Base-by-base conservation (phyloP, 1,139 yeast species). In the Scheffersomyces lignicola region DNA sequence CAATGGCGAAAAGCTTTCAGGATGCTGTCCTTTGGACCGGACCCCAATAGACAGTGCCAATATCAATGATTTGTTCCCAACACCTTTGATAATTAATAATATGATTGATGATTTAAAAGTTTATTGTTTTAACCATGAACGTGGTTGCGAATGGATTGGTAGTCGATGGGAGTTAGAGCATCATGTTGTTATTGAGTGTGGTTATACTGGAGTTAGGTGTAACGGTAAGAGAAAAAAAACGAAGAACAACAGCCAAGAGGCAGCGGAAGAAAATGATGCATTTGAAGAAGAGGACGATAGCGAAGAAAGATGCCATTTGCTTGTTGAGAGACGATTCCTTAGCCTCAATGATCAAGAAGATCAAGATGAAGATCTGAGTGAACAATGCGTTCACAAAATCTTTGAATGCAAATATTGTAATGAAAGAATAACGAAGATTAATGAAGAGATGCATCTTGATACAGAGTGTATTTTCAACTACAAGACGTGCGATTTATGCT, bases 11-110 rank as follows among this genome's bases (percentile, higher is more conserved):
- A 48, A 48, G 10, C 30, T 40, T 3, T 42, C 57, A 5, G 70
- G 74, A 23, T 61, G 65, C 32, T 82, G 89, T 52, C 88, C 89
- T 0, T 62, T 82, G 20, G 89, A 82, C 57, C 59, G 89, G 33
- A 76, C 76, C 2, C 71, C 74, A 2, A 45, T 79, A 25, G 64
- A 63, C 39, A 49, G 62, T 1, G 44, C 50, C 6, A 54, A 64
- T 42, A 43, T 52, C 24, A 67, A 70, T 37, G 80, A 76, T 42
- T 54, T 81, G 18, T 72, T 65, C 37, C 83, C 85, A 4, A 75
- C 88, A 0, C 86, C 89, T 1, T 68, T 79, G 12, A 57, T 82
- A 11, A 64, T 83, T 8, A 57, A 74, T n/a, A 80, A 80, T 45
- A 62, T 82, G 47, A 66, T 80, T 1, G 85, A 80, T 49, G 87